Conservation (phyloP, 306 rosid species). For the Geum urbanum region DNA sequence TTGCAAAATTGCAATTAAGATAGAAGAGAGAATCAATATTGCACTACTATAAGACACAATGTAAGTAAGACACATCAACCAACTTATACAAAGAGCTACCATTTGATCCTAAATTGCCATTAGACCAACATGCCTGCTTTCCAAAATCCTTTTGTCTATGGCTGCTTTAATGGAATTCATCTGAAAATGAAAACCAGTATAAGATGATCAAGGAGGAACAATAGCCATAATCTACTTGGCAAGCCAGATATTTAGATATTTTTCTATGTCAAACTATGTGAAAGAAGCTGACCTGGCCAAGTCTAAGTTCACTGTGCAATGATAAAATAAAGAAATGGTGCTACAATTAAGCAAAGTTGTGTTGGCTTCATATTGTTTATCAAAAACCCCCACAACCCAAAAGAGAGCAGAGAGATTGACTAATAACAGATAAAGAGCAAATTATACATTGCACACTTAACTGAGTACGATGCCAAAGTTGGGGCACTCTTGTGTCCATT, state of each 20-base stretch:
- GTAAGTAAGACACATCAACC: constrained; percentile 99
- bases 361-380: constrained; percentile 69
- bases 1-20: too few species aligned
- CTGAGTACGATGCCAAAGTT: constrained; percentile 46
- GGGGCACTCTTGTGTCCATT: constrained; percentile 42
- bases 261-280: constrained; percentile 90
- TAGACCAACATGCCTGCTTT: constrained; percentile 95
- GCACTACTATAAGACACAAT: constrained; percentile 37
- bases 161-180: constrained; percentile 99
- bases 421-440: constrained; percentile 43
- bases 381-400: constrained; percentile 69
- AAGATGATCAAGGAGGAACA: constrained; percentile 35
- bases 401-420: constrained; percentile 53
- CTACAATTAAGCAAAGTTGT: constrained; percentile 73
- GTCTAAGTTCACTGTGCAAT: constrained; percentile 91
- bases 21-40: too few species aligned
- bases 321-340: constrained; percentile 86
- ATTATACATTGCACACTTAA: constrained; percentile 40
- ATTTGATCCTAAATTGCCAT: constrained; percentile 81
- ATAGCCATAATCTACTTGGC: constrained; percentile 9
- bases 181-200: constrained; percentile 55
- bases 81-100: constrained; percentile 47
- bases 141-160: constrained; percentile 92
- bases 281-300: constrained; percentile 99
- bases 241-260: constrained; percentile 35